A percentile compares a stretch with the other conserved stretches of the same genome.
phyloP scores from a whole-genome alignment of 192 early-diverging fungal genomes.

The Backusella westeae region DNA sequence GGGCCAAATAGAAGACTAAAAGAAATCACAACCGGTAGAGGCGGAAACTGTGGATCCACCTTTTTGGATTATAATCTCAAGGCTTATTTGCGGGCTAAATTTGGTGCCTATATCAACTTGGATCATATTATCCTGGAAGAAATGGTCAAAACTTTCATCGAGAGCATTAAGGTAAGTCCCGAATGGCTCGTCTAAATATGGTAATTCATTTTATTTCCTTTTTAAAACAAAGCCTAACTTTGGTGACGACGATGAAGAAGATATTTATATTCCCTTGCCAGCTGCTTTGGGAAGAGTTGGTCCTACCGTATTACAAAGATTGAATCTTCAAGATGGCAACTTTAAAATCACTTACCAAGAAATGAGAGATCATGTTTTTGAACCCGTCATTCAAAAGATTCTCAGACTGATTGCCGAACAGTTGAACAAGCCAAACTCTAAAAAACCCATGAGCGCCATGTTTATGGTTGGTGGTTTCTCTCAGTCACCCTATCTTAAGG shows the following conservation, averaged over 20 bases:
- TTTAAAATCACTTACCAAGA: constrained; percentile 19
- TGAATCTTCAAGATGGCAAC: constrained; percentile 24
- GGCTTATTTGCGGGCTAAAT: constrained; percentile 37
- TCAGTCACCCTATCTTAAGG: constrained; percentile 38
- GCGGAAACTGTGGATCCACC: constrained; percentile 47
- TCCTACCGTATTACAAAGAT: not conserved
- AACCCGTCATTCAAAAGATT: constrained; percentile 37
- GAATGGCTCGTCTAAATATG: not conserved
- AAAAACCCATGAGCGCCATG: constrained; percentile 30
- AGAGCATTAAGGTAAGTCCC: constrained; percentile 36
- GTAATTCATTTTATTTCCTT: not conserved
- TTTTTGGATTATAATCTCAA: constrained; percentile 47
- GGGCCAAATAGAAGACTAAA: constrained; percentile 29
- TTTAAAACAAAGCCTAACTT: constrained; percentile 33
- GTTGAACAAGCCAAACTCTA: constrained; percentile 20
- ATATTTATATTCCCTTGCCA: constrained; percentile 33
- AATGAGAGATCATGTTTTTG: constrained; percentile 39
- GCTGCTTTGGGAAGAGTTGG: constrained; percentile 6
- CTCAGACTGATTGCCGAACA: constrained; percentile 31
- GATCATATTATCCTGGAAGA: constrained; percentile 16
- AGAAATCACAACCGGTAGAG: constrained; percentile 50
- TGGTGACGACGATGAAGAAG: constrained; percentile 40
- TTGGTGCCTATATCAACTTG: constrained; percentile 31
- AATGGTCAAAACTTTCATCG: constrained; percentile 43
- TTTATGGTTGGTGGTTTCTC: constrained; percentile 46